Base-by-base conservation (phyloP, 108 stramenopile genomes). In the Nannochloropsis oceanica region DNA sequence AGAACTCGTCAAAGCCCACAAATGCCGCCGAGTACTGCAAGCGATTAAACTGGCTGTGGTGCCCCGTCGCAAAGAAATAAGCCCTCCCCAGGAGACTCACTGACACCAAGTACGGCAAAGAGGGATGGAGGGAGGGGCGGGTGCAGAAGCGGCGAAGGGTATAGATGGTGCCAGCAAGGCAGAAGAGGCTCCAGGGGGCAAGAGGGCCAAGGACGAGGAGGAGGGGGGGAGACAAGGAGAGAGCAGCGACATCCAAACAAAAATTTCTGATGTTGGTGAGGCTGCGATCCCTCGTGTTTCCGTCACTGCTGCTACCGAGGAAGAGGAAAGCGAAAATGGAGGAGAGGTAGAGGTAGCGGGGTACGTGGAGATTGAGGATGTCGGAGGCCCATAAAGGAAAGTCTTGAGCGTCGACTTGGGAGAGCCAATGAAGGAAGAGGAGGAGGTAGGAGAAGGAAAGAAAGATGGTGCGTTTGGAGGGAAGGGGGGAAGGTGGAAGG, bases 11-110 rank as follows among this genome's bases (percentile, higher is more conserved):
- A 43, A 89, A 89, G 14, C 87, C 90, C 2, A 90, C 84, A 79
- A 90, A 90, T 0, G 90, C 89, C 44, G 87, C 44, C 25, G 87
- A 85, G 81, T 89, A 89, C 80, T 90, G 90, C 27, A 90, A 81
- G 42, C 87, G 80, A 44, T 87, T 90, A 87, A 90, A 90, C 81
- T 85, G 89, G 43, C 84, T 85, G 81, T 90, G 88, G 42, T 90
- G 90, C 12, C 90, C 90, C 18, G 89, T 89, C 20, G 89, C 43
- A 73, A 89, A 90, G 46, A 90, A 90, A 44, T 85, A 89, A 20
- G 80, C 79, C 44, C 84, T 86, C 12, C 80, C 84, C 59, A 81
- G 44, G 22, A 88, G 18, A 11, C 84, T 80, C 22, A 73, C 59
- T 7, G 59, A 10, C 10, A 81, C 26, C 80, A 81, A 25, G 80